Evolutionary conservation across 2,329 filamentous ascomycete species (phyloP).

Genomic region (Penicillium concentricum): DNA sequence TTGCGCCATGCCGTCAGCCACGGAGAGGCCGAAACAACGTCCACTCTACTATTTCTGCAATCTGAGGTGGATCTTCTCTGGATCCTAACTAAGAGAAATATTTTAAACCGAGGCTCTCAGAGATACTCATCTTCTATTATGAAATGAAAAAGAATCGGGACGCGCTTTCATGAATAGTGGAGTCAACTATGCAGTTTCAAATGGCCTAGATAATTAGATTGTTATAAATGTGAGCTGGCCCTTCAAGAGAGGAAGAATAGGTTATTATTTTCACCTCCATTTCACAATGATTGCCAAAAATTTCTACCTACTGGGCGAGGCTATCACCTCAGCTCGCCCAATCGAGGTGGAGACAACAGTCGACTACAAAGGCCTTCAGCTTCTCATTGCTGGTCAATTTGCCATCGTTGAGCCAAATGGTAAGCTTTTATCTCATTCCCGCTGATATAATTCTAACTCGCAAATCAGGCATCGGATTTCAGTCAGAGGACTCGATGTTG

Average conservation of each 20-base stretch:
- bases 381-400: conserved; percentile 30
- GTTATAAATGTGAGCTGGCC: conserved; percentile 12
- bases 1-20: not conserved
- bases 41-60: not conserved
- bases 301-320: conserved; percentile 23
- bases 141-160: not conserved
- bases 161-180: not conserved
- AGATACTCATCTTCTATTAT: not conserved
- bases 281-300: conserved; percentile 18
- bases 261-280: not conserved
- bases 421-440: conserved; percentile 3
- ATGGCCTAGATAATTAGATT: not conserved
- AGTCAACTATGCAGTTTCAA: conserved; percentile 5
- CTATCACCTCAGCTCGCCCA: conserved; percentile 19
- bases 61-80: not conserved
- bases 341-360: conserved; percentile 23
- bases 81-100: not conserved
- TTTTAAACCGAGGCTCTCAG: conserved; percentile 14
- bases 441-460: not conserved
- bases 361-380: conserved; percentile 19
- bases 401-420: conserved; percentile 32
- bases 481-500: conserved; percentile 13
- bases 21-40: not conserved
- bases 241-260: not conserved
- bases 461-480: conserved; percentile 20